Conservation (phyloP, 2,329 filamentous ascomycete genomes). For the Xylariaceae sp. region DNA sequence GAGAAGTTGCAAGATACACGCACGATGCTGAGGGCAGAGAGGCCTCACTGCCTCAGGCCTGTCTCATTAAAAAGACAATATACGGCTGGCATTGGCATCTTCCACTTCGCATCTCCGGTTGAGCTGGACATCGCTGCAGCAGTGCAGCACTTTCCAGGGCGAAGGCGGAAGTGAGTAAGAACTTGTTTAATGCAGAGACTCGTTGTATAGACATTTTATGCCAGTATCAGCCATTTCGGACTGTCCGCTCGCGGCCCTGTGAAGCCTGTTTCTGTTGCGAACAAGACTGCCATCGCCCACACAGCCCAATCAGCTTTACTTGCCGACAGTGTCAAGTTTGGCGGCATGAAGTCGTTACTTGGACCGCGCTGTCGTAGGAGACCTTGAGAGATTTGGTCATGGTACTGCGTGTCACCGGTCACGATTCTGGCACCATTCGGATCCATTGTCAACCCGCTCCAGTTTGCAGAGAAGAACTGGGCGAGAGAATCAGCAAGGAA, state of each 20-base stretch:
- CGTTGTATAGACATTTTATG: conserved; percentile 58
- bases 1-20: too few relatives aligned
- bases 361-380: conserved; percentile 42
- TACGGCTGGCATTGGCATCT: conserved; percentile 30
- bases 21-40: too few relatives aligned
- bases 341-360: conserved; percentile 42
- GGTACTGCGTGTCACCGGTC: conserved; percentile 48
- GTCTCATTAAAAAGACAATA: too few relatives aligned
- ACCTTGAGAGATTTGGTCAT: conserved; percentile 41
- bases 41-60: too few relatives aligned
- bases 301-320: conserved; percentile 56
- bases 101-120: conserved; percentile 42
- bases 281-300: conserved; percentile 60
- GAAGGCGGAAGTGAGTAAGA: conserved; percentile 46
- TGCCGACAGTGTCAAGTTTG: conserved; percentile 33
- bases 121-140: conserved; percentile 39
- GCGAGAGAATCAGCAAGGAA: conserved; percentile 15
- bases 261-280: conserved; percentile 56
- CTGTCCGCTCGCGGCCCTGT: conserved; percentile 44
- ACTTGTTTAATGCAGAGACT: conserved; percentile 41
- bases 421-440: conserved; percentile 39
- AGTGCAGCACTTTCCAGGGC: conserved; percentile 41
- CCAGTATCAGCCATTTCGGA: conserved; percentile 57
- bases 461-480: conserved; percentile 22
- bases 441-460: conserved; percentile 25